Base-by-base conservation (phyloP, 345 rosid species). In the Bretschneidera sinensis region DNA sequence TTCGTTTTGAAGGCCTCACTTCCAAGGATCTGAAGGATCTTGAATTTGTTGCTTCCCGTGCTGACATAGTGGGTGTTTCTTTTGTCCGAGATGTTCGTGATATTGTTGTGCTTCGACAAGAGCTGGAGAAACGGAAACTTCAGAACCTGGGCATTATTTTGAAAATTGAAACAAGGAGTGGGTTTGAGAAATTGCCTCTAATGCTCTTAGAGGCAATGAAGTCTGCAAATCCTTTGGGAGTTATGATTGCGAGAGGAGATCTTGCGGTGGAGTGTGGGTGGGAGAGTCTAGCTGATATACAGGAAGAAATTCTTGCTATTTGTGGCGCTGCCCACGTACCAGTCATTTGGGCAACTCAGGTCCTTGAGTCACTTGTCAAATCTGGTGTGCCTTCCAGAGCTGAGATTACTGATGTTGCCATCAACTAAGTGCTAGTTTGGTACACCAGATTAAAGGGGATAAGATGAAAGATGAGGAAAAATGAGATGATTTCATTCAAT, bases 201-300 rank as follows among this genome's bases (percentile, higher is more conserved):
- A 62, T 86, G 65, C 80, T 86, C 0, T 55, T 86, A 59, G 85
- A 83, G 59, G 85, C 87, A 18, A 83, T 86, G 92, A 83, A 81
- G 61, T 74, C 76, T 54, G 48, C 72, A 13, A 85, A 85, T 76
- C 92, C 85, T 23, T 54, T 86, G 15, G 92, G 92, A 49, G 83
- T 83, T 54, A 86, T 83, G 89, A 78, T 86, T 68, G 92, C 89
- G 18, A 57, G 89, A 72, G 92, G 92, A 22, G 89, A 83, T 76
- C 92, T 86, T 63, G 92, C 89, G 0, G 92, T 86, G 31, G 92
- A 86, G 61, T 83, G 92, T 66, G 92, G 92, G 25, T 86, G 89
- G 89, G 92, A 86, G 69, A 81, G 73, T 54, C 68, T 86, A 60
- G 84, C 87, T 61, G 74, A 74, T 65, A 63, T 81, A 62, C 92